Evolutionary conservation across 1,284 basidiomycete species (phyloP), one percentile per base, ranked within the genome.

Genomic region (Ganoderma resinaceum): DNA sequence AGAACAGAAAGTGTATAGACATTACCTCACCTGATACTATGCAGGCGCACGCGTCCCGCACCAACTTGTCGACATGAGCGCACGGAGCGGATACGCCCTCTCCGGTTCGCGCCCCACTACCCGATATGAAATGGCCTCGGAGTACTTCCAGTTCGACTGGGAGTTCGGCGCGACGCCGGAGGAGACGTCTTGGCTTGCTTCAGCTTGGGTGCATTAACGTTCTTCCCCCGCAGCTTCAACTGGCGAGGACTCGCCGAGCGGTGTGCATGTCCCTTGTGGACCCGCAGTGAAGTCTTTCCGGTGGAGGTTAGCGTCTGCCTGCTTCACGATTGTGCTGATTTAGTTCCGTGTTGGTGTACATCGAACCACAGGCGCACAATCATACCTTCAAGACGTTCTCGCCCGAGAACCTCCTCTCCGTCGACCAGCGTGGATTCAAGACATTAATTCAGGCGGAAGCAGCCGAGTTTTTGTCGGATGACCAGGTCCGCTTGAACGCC

Each of bases 391-490:
- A 83, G 31, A 79, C 83, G 18, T 90, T 91, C 73, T 89, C 89
- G 0, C 81, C 83, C 20, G 82, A 84, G 29, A 87, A 91, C 70
- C 78, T 82, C 33, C 80, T 92, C 70, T 84, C 82, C 8, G 81
- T 88, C 66, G 90, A 92, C 75, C 86, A 85, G 71, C 85, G 89
- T 31, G 90, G 90, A 0, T 91, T 89, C 80, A 86, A 85, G 63
- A 78, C 82, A 35, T 75, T 91, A 59, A 83, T 88, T 29, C 84
- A 87, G 66, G 80, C 81, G 0, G 90, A 91, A 73, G 89, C 88
- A 0, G 78, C 81, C 0, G 81, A 82, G 59, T 90, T 89, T 76
- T 76, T 89, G 35, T 73, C 79, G n/a, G 73, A 81, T 3, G 67
- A 76, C 3, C 87, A 90, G 64, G 64, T 87, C 20, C 77, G 83